Evolutionary conservation across 306 rosid genomes (phyloP).

Genomic region (Vigna angularis): DNA sequence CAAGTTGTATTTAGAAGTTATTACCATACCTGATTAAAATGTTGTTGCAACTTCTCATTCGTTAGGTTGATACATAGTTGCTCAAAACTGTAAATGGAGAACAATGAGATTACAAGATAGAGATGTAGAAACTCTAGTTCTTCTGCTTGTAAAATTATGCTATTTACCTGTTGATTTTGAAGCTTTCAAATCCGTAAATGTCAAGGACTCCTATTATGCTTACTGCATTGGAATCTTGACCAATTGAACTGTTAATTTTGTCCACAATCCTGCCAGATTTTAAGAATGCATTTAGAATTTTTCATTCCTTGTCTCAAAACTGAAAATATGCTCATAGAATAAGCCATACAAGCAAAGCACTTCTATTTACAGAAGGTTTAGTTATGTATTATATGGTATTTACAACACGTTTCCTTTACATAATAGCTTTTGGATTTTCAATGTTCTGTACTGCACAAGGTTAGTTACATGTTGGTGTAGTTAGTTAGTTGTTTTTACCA

Average conservation of each 20-base stretch:
- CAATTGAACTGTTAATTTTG: slow-evolving; percentile 85
- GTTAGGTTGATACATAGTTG: slow-evolving; percentile 92
- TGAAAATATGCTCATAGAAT: not conserved
- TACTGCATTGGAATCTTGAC: slow-evolving; percentile 78
- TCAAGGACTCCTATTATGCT: slow-evolving; percentile 92
- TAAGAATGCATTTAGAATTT: slow-evolving; percentile 30
- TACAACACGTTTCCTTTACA: slow-evolving; percentile 4
- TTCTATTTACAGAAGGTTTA: slow-evolving; percentile 4
- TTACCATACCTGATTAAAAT: slow-evolving; percentile 82
- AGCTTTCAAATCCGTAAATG: slow-evolving; percentile 91
- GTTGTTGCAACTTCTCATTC: slow-evolving; percentile 90
- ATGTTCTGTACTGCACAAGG: slow-evolving; percentile 21
- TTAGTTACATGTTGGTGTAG: not conserved
- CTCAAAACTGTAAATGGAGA: slow-evolving; percentile 67
- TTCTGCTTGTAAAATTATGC: not conserved
- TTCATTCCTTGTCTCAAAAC: slow-evolving; percentile 37
- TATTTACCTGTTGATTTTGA: slow-evolving; percentile 82
- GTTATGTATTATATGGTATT: slow-evolving; percentile 13
- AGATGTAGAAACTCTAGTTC: slow-evolving; percentile 24
- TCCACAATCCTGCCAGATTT: slow-evolving; percentile 79
- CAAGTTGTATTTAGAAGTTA: slow-evolving; percentile 38
- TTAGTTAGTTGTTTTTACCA: slow-evolving; percentile 57
- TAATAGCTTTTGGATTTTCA: not conserved
- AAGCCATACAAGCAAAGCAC: slow-evolving; percentile 22
- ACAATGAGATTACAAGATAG: slow-evolving; percentile 29